Conservation (phyloP, 805 yeast species). For the Candida odintsovae region DNA sequence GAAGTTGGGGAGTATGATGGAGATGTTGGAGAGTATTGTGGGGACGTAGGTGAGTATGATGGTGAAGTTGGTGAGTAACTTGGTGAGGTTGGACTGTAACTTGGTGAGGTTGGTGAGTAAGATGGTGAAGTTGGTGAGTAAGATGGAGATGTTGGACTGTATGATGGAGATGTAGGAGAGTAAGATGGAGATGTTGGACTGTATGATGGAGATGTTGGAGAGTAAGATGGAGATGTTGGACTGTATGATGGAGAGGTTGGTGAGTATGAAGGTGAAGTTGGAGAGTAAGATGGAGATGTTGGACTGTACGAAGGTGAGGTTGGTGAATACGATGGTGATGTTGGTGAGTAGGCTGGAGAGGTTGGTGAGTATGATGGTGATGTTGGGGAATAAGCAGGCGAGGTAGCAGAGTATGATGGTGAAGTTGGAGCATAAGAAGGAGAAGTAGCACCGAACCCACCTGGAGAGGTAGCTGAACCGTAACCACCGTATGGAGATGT, state of each 20-base stretch:
- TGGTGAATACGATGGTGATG: slow-evolving; percentile 64
- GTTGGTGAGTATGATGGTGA: slow-evolving; percentile 70
- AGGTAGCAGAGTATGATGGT: slow-evolving; percentile 64
- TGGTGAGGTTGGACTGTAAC: slow-evolving; percentile 64
- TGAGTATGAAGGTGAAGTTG: slow-evolving; percentile 63
- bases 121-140: slow-evolving; percentile 58
- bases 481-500: slow-evolving; percentile 42
- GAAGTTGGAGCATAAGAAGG: slow-evolving; percentile 76
- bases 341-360: slow-evolving; percentile 66
- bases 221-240: slow-evolving; percentile 77
- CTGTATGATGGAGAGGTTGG: slow-evolving; percentile 70
- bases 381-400: slow-evolving; percentile 68
- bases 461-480: slow-evolving; percentile 51
- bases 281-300: slow-evolving; percentile 57
- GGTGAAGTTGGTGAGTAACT: slow-evolving; percentile 79
- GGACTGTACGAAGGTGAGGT: slow-evolving; percentile 74
- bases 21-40: slow-evolving; percentile 44
- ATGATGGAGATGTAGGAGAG: slow-evolving; percentile 36
- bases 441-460: slow-evolving; percentile 55
- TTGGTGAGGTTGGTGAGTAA: slow-evolving; percentile 71
- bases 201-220: slow-evolving; percentile 72
- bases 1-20: slow-evolving; percentile 36
- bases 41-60: slow-evolving; percentile 45
- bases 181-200: slow-evolving; percentile 40
- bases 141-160: slow-evolving; percentile 38